Conservation (phyloP, 208 protist species). For the Leishmania aethiopica region DNA sequence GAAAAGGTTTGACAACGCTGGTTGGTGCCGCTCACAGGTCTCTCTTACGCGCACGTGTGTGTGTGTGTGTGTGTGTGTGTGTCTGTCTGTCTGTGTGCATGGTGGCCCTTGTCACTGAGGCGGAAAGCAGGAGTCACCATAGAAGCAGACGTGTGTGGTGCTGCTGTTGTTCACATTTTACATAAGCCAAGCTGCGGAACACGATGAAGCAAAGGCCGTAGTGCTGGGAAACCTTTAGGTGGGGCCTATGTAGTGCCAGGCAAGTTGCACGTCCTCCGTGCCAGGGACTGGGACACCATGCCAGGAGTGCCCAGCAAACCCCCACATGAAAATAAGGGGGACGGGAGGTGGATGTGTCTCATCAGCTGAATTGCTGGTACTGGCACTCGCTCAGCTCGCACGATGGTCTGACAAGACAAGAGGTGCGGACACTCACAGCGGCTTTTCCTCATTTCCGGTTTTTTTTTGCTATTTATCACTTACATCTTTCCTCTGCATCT, state of each 20-base stretch:
- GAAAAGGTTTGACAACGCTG: not conserved
- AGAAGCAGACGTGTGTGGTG: not conserved
- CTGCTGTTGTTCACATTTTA: not conserved
- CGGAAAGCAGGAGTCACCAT: not conserved
- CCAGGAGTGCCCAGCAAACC: no score
- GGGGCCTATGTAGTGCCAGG: not conserved
- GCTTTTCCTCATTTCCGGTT: no score
- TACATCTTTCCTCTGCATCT: no score
- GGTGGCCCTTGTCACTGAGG: not conserved
- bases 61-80: not conserved
- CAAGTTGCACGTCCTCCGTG: not conserved
- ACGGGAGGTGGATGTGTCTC: no score
- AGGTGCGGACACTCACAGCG: no score
- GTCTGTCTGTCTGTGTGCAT: not conserved
- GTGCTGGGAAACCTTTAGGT: not conserved
- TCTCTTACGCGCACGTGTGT: not conserved
- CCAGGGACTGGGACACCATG: no score
- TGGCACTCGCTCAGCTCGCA: no score
- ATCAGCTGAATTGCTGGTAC: no score
- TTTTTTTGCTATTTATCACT: no score
- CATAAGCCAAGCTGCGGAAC: not conserved
- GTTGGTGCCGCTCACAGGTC: no score
- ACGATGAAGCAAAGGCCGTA: not conserved
- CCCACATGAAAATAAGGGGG: no score
- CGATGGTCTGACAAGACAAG: no score